Base-by-base conservation (phyloP, 768 basidiomycete species). In the Russula brevipes region DNA sequence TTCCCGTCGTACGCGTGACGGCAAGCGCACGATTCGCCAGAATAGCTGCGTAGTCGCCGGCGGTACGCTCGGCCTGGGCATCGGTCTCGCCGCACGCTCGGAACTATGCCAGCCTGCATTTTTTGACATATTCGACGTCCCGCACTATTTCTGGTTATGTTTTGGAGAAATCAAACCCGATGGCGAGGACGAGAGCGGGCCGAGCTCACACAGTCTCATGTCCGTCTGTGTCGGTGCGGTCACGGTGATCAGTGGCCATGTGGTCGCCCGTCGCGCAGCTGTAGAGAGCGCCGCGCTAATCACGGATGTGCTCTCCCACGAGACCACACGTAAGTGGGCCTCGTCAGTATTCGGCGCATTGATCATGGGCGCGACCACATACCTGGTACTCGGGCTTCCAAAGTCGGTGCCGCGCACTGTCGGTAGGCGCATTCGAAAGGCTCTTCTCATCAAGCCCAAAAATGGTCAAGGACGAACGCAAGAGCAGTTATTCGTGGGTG, bases 311-410 rank as follows among this genome's bases (percentile, higher is more conserved):
- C 78, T 96, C 60, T 86, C 85, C 59, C 90, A 91, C 73, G 91
- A 92, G 72, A 79, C 80, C 3, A 80, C 89, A 5, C 84, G 91
- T 69, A 88, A 84, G 75, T 98, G 94, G 94, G 87, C 84, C 1
- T 92, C 85, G 1, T 94, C 96, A 7, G 80, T 93, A 57, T 70
- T 96, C 44, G 94, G 94, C 35, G 88, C 88, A 0, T 77, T 84
- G 53, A 82, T 86, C 16, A 72, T 92, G 62, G 91, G 92, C 14
- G 75, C 88, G 30, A 83, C 85, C 1, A 85, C 84, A 2, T 98
- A 95, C 77, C 76, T 97, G 64, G 79, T 98, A 59, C 76, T 90
- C 68, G 94, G 97, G 70, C 82, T 99, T 24, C 97, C 97, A 0
- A 82, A 76, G 70, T 85, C 94, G 4, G 87, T 99, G 68, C 96